Base-by-base conservation (phyloP, 2,329 filamentous ascomycete genomes). In the Helminthosporium solani region DNA sequence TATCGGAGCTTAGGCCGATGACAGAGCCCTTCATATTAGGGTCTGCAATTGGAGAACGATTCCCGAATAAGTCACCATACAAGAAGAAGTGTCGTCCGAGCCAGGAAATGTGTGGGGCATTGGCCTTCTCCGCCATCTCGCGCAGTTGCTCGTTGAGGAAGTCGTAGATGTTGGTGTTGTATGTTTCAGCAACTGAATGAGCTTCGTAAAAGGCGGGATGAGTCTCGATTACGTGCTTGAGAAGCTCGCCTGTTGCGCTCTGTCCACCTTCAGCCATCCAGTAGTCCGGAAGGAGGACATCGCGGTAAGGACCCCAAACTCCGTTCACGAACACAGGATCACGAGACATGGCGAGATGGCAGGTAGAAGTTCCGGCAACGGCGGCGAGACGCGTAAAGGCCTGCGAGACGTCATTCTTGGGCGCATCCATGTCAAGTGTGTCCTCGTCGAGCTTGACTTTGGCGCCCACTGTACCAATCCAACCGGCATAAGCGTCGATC, bases 231-330 rank as follows among this genome's bases (percentile, higher is more conserved):
- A 97, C 87, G 73, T 97, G 90, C 64, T 94, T 91, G 40, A 99
- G 78, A 45, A 99, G 80, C 71, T 97, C 94, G 42, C 94, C 94
- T 0, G 94, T 99, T 3, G 94, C 94, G 20, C 90, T 96, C 72
- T 99, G 94, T 11, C 94, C 94, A 56, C 94, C 94, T 71, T 99
- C 94, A 14, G 94, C 90, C 81, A 99, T 88, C 94, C 94, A 99
- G 74, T 86, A 95, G 48, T 85, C 85, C 0, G 94, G 91, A 16
- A 97, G 81, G 33, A 99, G 80, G 4, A 96, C 94, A 65, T 99
- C 94, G 47, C 90, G 82, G 75, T 99, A 99, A 0, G 94, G 94
- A 1, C 94, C 94, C 94, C 94, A 99, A 19, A 99, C 91, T 28
- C 94, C 94, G 41, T 88, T 83, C 11, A 96, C 94, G 65, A 99